Conservation (phyloP, 73 alveolate species). For the Blepharisma stoltei region DNA sequence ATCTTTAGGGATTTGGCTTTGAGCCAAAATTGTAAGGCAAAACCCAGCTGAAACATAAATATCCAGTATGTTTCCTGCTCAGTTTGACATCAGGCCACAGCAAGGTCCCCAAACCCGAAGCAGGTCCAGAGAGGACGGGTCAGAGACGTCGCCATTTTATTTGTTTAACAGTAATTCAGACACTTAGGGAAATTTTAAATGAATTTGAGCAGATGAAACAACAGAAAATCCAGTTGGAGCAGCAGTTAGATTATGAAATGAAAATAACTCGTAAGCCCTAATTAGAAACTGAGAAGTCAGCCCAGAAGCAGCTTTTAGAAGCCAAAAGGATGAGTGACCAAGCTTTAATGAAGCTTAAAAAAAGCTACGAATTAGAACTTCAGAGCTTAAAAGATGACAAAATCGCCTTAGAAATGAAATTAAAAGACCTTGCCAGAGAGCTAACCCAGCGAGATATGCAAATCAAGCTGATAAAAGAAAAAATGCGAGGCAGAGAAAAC, state of each 20-base stretch:
- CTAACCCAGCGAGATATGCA: slow-evolving; percentile 51
- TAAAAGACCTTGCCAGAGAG: slow-evolving; percentile 48
- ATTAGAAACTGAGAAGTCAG: background rate
- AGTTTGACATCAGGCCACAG: too few species aligned
- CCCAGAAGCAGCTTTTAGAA: slow-evolving; percentile 38
- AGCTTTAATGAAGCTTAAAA: slow-evolving; percentile 41
- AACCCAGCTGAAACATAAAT: too few species aligned
- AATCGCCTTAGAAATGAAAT: slow-evolving; percentile 48
- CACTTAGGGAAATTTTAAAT: background rate
- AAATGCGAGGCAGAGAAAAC: slow-evolving; percentile 60
- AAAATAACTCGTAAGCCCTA: background rate
- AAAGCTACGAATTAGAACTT: slow-evolving; percentile 54
- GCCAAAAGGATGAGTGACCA: slow-evolving; percentile 58
- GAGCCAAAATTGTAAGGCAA: too few species aligned
- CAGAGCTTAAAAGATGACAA: slow-evolving; percentile 52
- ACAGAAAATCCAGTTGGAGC: background rate
- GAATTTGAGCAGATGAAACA: background rate
- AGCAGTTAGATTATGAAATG: slow-evolving; percentile 16
- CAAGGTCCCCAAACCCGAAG: too few species aligned
- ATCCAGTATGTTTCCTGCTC: too few species aligned
- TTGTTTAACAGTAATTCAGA: background rate
- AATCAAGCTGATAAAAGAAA: slow-evolving; percentile 60
- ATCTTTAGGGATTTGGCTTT: too few species aligned
- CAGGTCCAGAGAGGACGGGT: too few species aligned
- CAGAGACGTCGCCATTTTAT: too few species aligned